Conservation (phyloP, 805 yeast species). For the Lipomyces orientalis region DNA sequence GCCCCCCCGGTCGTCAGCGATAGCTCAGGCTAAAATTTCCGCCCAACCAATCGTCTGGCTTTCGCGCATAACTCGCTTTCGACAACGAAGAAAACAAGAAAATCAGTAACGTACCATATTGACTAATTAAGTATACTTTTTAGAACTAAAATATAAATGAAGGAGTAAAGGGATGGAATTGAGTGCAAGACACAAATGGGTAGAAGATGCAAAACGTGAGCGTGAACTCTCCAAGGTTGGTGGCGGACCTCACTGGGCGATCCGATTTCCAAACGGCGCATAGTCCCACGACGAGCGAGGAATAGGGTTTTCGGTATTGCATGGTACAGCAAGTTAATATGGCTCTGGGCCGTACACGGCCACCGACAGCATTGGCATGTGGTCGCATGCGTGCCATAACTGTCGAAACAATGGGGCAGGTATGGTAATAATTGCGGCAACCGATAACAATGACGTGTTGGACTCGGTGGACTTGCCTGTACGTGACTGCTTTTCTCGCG, state of each 20-base stretch:
- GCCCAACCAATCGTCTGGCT: too few species aligned
- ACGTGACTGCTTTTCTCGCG: conserved; percentile 16
- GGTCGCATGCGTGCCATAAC: background rate
- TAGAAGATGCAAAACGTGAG: conserved; percentile 7
- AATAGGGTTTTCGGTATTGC: background rate
- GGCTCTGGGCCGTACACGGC: conserved; percentile 6
- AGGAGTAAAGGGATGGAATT: conserved; percentile 11
- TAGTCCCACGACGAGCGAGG: background rate
- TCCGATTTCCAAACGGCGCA: background rate
- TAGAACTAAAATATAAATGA: background rate
- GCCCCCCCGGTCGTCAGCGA: background rate
- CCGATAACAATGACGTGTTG: background rate
- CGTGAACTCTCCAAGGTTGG: background rate
- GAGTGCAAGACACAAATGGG: conserved; percentile 6
- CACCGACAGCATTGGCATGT: background rate
- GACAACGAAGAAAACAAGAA: background rate
- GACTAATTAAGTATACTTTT: conserved; percentile 8
- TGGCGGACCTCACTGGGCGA: background rate
- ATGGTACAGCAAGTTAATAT: conserved; percentile 5
- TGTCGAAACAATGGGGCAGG: background rate
- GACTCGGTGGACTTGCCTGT: background rate
- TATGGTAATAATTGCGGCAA: conserved; percentile 4
- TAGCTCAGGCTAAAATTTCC: background rate
- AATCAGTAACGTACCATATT: conserved; percentile 27
- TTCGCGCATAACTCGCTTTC: background rate